Percentiles rank a stretch among this genome's conserved stretches.
Evolutionary conservation across 352 stramenopile genomes (phyloP).

Genomic region (Elongisporangium senticosum): DNA sequence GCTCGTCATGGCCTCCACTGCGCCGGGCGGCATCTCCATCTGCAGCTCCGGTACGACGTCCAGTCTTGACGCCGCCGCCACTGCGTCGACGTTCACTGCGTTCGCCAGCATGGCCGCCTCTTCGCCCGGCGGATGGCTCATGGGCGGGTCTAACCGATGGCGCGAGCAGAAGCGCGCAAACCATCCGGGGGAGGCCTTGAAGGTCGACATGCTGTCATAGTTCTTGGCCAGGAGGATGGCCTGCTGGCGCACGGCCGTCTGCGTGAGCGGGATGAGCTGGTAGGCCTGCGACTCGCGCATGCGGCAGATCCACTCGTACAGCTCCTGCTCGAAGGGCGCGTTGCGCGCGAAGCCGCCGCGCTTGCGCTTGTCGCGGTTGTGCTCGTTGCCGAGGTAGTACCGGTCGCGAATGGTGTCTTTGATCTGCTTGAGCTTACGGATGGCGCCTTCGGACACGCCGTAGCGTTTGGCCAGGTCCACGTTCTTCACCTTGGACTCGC

Average conservation of each 20-base stretch:
- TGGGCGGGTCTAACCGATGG: constrained; percentile 68
- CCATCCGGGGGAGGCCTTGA: constrained; percentile 84
- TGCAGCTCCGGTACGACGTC: constrained; percentile 12
- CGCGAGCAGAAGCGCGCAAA: constrained; percentile 86
- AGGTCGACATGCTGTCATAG: constrained; percentile 77
- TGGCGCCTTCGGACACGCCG: constrained; percentile 79
- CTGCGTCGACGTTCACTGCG: constrained; percentile 12
- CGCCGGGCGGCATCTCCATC: not conserved
- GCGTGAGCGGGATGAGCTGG: constrained; percentile 78
- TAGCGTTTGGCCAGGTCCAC: constrained; percentile 83
- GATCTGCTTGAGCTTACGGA: constrained; percentile 88
- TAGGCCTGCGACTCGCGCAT: constrained; percentile 80
- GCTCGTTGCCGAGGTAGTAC: constrained; percentile 78
- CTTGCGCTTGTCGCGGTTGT: constrained; percentile 85
- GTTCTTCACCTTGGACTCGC: constrained; percentile 83
- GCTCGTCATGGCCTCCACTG: constrained; percentile 4
- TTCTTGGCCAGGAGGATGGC: constrained; percentile 81
- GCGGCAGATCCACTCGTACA: constrained; percentile 82
- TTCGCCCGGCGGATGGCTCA: constrained; percentile 20
- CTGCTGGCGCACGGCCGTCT: constrained; percentile 79
- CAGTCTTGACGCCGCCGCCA: constrained; percentile 12
- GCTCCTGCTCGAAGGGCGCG: constrained; percentile 77
- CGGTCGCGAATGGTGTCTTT: constrained; percentile 79
- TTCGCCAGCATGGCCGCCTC: constrained; percentile 27
- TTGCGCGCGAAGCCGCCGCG: constrained; percentile 80